Percentiles rank a stretch among this genome's conserved stretches.
phyloP scores from a whole-genome alignment of 129 eudicot genomes.

The Lactuca sativa region DNA sequence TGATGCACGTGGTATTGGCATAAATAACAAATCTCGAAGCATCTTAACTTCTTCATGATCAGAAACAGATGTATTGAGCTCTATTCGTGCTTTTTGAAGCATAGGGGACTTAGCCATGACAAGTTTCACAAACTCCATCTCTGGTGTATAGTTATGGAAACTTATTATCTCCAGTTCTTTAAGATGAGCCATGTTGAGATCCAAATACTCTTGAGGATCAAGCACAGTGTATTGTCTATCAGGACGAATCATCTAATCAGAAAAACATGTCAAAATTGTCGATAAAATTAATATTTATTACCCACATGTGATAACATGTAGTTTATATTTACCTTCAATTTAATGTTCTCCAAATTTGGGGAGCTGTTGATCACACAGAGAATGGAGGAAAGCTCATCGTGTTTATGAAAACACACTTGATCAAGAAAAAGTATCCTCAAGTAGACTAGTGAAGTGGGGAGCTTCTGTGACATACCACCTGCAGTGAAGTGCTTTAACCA shows the following conservation, averaged over 20 bases:
- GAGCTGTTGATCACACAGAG: constrained; percentile 10
- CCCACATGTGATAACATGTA: not conserved
- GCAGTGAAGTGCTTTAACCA: constrained; percentile 5
- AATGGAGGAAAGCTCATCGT: not conserved
- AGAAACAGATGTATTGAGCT: not conserved
- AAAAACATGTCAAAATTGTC: not conserved
- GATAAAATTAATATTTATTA: not conserved
- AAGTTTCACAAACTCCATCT: constrained; percentile 20
- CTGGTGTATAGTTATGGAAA: not conserved
- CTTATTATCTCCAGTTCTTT: not conserved
- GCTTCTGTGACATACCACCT: constrained; percentile 14
- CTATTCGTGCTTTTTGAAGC: not conserved
- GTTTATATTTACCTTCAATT: not conserved
- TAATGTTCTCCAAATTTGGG: not conserved
- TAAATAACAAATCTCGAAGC: not conserved
- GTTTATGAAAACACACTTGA: not conserved
- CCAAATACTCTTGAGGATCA: constrained; percentile 9
- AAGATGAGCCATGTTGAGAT: constrained; percentile 7
- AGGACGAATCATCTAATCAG: not conserved
- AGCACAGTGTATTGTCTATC: too few relatives aligned
- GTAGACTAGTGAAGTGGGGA: not conserved
- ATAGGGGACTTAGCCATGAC: constrained; percentile 20
- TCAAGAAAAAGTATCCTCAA: not conserved
- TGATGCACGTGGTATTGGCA: constrained; percentile 20
- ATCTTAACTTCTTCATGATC: constrained; percentile 13